Evolutionary conservation across 805 yeast genomes (phyloP), one percentile per base, ranked within the genome.

Genomic region (Ogataea ganodermae): DNA sequence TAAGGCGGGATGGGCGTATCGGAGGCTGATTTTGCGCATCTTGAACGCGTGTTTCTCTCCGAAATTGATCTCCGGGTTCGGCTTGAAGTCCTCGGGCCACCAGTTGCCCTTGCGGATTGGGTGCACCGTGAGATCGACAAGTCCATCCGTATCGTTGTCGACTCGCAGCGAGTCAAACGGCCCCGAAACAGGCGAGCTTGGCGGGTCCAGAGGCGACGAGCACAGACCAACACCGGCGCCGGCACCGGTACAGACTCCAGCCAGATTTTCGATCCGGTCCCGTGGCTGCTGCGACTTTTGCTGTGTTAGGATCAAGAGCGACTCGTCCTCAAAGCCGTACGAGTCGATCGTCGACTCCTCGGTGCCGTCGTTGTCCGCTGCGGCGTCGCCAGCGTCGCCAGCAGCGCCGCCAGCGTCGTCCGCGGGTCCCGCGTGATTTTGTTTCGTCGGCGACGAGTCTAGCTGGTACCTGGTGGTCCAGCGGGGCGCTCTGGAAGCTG

Each of bases 41-140:
- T 59, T 53, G 37, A 60, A 57, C 10, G 63, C 58, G 8, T 47
- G 35, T 13, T 26, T 42, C 21, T 38, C 35, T 1, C 61, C 59
- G 39, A 58, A 57, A 30, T 58, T 57, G 6, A 50, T 46, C 6
- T 27, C 44, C 8, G 69, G 65, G 44, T 68, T 68, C 3, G 64
- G 62, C 31, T 56, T 57, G 55, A 69, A 69, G 44, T 69, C 72
- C 46, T 67, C 72, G 2, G 69, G 63, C 50, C 61, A 65, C 73
- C 73, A 69, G 5, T 55, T 51, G 8, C 65, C 42, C 4, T 56
- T 46, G 2, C 60, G 48, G 9, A 27, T 23, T 2, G 70, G 70
- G 46, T 68, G 59, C 3, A 8, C 17, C 2, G 66, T 51, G 3
- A 67, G 43, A 43, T 69, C 62, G 4, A 63, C 31, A 48, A 26